phyloP scores from a whole-genome alignment of 2,329 filamentous ascomycete species.

The Hirsutella thompsonii region DNA sequence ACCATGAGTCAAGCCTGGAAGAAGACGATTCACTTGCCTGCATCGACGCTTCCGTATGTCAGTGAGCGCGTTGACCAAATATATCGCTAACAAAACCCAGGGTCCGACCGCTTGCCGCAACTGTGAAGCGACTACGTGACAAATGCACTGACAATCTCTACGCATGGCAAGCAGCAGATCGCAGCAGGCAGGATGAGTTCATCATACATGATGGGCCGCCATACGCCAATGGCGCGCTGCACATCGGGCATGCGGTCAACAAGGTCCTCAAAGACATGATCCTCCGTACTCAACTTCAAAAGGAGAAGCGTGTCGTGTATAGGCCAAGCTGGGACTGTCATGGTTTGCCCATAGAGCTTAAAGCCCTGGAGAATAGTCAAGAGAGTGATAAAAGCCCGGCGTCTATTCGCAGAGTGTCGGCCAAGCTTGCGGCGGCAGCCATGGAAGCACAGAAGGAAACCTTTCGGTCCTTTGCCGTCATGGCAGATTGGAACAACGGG shows the following conservation, averaged over 20 bases:
- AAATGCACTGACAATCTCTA: constrained; percentile 82
- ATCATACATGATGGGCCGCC: constrained; percentile 90
- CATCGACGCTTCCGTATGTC: constrained; percentile 54
- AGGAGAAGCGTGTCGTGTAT: constrained; percentile 60
- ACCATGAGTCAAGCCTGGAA: no score
- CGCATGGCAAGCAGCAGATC: constrained; percentile 60
- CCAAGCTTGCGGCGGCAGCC: constrained; percentile 53
- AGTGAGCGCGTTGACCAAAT: not conserved
- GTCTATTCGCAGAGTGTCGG: constrained; percentile 51
- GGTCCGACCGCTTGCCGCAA: constrained; percentile 35
- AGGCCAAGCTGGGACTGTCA: constrained; percentile 97
- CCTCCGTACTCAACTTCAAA: constrained; percentile 64
- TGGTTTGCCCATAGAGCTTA: constrained; percentile 91
- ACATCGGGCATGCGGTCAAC: constrained; percentile 90
- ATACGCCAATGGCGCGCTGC: constrained; percentile 86
- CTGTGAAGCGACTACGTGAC: constrained; percentile 48
- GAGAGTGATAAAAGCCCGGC: constrained; percentile 34
- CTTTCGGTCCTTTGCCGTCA: constrained; percentile 63
- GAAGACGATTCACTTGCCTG: no score
- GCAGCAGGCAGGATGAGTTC: constrained; percentile 49
- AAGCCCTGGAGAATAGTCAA: constrained; percentile 56
- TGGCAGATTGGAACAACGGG: constrained; percentile 65
- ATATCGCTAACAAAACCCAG: constrained; percentile 18
- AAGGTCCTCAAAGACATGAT: constrained; percentile 96
- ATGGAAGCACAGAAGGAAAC: constrained; percentile 60